These are phyloP conservation scores for Trichoderma oligosporum DNA, from an alignment of 2,329 filamentous ascomycete genomes.

Conservation along the genomic window DNA sequence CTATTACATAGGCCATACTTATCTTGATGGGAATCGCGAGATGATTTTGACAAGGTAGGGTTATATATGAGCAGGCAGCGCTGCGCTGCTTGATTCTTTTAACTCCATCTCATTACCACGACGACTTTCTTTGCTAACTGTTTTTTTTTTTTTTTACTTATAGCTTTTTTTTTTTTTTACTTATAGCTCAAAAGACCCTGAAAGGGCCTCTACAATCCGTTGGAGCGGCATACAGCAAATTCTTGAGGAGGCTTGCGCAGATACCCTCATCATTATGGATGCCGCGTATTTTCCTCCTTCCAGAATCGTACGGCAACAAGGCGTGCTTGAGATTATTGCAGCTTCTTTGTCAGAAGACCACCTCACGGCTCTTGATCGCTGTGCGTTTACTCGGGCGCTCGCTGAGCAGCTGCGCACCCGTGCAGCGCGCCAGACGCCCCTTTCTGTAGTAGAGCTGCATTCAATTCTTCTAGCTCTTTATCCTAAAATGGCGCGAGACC, in stretches of 20 bases:
- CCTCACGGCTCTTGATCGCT: constrained; percentile 44
- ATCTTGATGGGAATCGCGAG: constrained; percentile 52
- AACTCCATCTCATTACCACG: too few species aligned
- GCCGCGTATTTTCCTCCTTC: constrained; percentile 55
- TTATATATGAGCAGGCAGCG: too few species aligned
- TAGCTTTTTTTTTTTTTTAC: too few species aligned
- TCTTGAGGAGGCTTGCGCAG: constrained; percentile 52
- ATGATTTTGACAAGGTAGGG: constrained; percentile 56
- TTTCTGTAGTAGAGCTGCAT: constrained; percentile 53
- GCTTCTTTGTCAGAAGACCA: constrained; percentile 54
- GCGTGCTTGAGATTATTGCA: constrained; percentile 54
- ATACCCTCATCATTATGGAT: constrained; percentile 57
- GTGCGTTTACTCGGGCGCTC: constrained; percentile 50
- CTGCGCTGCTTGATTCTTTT: not conserved
- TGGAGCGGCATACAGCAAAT: constrained; percentile 56
- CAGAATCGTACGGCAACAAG: constrained; percentile 48
- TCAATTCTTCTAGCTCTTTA: constrained; percentile 51
- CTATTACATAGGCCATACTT: constrained; percentile 55
- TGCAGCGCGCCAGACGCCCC: constrained; percentile 42
- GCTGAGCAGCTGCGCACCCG: constrained; percentile 48
- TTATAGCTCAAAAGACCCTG: constrained; percentile 45
- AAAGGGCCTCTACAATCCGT: constrained; percentile 46
- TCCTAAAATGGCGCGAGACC: constrained; percentile 50
- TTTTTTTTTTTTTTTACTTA: too few species aligned
- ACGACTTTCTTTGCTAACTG: not conserved